Evolutionary conservation across 1,284 basidiomycete genomes (phyloP), one percentile per base, ranked within the genome.

Genomic region (Caloboletus firmus): DNA sequence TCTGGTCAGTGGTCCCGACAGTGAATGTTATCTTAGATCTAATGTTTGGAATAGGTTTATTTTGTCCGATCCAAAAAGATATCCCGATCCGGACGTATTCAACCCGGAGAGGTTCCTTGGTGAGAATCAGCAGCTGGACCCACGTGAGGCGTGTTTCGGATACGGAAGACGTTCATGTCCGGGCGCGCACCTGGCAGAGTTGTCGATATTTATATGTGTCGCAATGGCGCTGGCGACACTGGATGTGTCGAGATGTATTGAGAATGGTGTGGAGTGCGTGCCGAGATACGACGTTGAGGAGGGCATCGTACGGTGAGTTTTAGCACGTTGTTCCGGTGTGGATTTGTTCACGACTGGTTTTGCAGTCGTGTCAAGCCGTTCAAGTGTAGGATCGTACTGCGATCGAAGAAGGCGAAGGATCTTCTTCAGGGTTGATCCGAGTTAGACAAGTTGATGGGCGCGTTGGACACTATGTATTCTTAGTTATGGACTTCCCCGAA

Each of bases 81-180:
- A 62, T 40, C 46, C 56, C 0, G 20, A 59, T 15, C 57, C 64
- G 1, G 39, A 52, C 0, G 45, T 49, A 2, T 65, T 64, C n/a
- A n/a, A 52, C 0, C 63, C 59, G 0, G 60, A 58, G 39, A 30
- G 65, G 10, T 65, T 62, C 28, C 51, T 62, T 1, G 55, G 57
- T 2, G 41, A 55, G 1, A 1, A 50, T 20, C 47, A 17, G 4
- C 47, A 67, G 17, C 49, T 13, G 1, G 57, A 65, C 35, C 51
- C 62, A 9, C 47, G 49, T 3, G 24, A 51, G 9, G 47, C 12
- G 1, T 58, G 55, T 45, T 64, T 64, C n/a, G 57, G 64, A 10
- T 65, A 30, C 32, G 62, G 60, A 40, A 47, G 60, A 18, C 53
- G 62, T 2, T 44, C 8, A 11, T 63, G 61, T 45, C 52, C 55